Conservation (phyloP, 2,329 filamentous ascomycete species). For the Penicillium expansum region DNA sequence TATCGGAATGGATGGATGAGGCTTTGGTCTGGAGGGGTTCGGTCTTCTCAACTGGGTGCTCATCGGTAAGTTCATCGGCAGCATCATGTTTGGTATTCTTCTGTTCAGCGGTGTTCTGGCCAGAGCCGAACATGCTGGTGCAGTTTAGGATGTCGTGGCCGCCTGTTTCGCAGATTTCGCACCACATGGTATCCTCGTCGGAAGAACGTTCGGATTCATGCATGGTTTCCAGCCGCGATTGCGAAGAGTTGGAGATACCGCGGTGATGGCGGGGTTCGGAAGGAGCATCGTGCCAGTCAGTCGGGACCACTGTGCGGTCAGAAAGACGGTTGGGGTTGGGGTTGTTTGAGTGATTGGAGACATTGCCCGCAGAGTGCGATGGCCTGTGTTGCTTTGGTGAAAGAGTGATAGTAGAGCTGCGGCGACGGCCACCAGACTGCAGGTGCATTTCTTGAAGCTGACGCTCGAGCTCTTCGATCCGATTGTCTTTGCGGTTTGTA, state of each 20-base stretch:
- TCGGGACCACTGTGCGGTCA: slow-evolving; percentile 44
- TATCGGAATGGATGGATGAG: slow-evolving; percentile 16
- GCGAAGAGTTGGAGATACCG: slow-evolving; percentile 28
- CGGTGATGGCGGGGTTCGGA: slow-evolving; percentile 28
- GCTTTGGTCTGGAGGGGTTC: slow-evolving; percentile 10
- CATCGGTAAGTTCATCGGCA: slow-evolving; percentile 11
- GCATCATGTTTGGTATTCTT: slow-evolving; percentile 11
- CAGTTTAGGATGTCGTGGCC: slow-evolving; percentile 94
- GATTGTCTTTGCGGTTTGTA: slow-evolving; percentile 67
- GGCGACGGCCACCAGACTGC: slow-evolving; percentile 28
- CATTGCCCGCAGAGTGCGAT: slow-evolving; percentile 28
- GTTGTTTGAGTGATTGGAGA: slow-evolving; percentile 21
- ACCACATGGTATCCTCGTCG: slow-evolving; percentile 77
- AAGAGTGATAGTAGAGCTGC: slow-evolving; percentile 38
- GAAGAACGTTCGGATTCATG: slow-evolving; percentile 53
- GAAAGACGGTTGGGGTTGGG: slow-evolving; percentile 42
- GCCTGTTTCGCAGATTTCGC: slow-evolving; percentile 89
- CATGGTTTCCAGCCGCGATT: slow-evolving; percentile 39
- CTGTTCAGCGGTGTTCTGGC: slow-evolving; percentile 20
- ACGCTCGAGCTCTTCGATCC: slow-evolving; percentile 82
- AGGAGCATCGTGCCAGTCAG: slow-evolving; percentile 40
- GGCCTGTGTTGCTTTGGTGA: slow-evolving; percentile 36
- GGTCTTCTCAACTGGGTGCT: slow-evolving; percentile 16
- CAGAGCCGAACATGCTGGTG: slow-evolving; percentile 74
- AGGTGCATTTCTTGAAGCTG: slow-evolving; percentile 58